Evolutionary conservation across 495 filamentous ascomycete genomes (phyloP).

Genomic region (Aspergillus steynii): DNA sequence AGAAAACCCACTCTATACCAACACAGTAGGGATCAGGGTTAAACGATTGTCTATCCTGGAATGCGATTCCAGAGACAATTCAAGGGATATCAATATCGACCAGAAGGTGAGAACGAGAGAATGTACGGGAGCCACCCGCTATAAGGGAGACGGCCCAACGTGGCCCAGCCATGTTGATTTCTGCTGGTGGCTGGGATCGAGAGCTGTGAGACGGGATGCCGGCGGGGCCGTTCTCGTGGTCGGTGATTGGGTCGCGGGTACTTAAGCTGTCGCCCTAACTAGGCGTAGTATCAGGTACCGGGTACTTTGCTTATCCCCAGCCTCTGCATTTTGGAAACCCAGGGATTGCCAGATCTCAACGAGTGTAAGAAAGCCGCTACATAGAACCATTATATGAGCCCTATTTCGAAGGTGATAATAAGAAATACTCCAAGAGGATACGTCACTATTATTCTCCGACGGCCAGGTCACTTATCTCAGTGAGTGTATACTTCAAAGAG

Average conservation of each 20-base stretch:
- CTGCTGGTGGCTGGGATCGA: constrained; percentile 19
- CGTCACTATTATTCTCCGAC: no score
- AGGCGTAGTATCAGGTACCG: constrained; percentile 11
- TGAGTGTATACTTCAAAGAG: no score
- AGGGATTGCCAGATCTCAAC: no score
- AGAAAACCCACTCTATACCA: neutral
- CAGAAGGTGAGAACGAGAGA: constrained; percentile 4
- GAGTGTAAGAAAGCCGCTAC: no score
- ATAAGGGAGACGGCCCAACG: constrained; percentile 6
- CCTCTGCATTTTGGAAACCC: constrained; percentile 16
- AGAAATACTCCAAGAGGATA: no score
- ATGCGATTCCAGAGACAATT: constrained; percentile 6
- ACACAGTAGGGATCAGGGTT: neutral
- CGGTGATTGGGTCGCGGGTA: constrained; percentile 17
- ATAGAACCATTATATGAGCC: no score
- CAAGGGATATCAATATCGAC: constrained; percentile 14
- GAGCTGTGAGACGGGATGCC: neutral
- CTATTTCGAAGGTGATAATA: no score
- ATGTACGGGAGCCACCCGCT: constrained; percentile 4
- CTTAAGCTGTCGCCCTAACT: constrained; percentile 23
- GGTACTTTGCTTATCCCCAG: constrained; percentile 12
- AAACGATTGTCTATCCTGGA: neutral
- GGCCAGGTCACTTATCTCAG: no score
- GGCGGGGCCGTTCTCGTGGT: neutral
- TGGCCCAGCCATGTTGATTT: constrained; percentile 30